Percentiles rank a stretch among this genome's conserved stretches.
Conservation (phyloP, 1,139 yeast genomes). For the Cylindricascospora bacillispora region DNA sequence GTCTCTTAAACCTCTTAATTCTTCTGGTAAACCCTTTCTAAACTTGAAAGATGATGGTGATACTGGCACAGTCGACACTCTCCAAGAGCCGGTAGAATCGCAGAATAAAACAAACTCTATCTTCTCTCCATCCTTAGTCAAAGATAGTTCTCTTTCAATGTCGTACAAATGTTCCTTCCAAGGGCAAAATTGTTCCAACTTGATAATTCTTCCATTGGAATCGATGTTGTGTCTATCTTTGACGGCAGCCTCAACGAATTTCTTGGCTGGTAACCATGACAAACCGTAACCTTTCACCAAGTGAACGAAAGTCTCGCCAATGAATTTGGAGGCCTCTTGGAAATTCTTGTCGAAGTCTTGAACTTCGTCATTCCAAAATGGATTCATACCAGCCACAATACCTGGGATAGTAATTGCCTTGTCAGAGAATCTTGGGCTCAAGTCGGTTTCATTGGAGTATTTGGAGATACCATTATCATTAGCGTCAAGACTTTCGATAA, state of each 20-base stretch:
- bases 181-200: conserved; percentile 65
- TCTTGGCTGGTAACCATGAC: conserved; percentile 87
- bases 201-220: conserved; percentile 56
- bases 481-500: conserved; percentile 88
- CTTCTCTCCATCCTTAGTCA: conserved; percentile 34
- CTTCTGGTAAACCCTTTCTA: conserved; percentile 76
- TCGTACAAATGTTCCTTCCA: conserved; percentile 89
- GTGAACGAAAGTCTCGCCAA: conserved; percentile 69
- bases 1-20: conserved; percentile 91
- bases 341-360: conserved; percentile 57
- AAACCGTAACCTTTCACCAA: conserved; percentile 62
- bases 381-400: conserved; percentile 66
- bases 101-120: conserved; percentile 69
- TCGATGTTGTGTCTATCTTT: conserved; percentile 41
- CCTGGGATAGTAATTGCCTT: conserved; percentile 67
- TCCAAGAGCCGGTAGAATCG: conserved; percentile 64
- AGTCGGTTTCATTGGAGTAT: conserved; percentile 39
- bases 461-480: conserved; percentile 87
- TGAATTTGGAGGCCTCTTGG: conserved; percentile 57
- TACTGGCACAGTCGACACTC: conserved; percentile 83
- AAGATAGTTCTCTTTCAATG: conserved; percentile 49
- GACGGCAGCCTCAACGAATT: conserved; percentile 61
- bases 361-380: conserved; percentile 61
- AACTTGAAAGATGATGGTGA: conserved; percentile 66
- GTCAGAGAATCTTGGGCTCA: conserved; percentile 38